phyloP scores from a whole-genome alignment of 2,329 filamentous ascomycete genomes.

The Alternaria dauci region DNA sequence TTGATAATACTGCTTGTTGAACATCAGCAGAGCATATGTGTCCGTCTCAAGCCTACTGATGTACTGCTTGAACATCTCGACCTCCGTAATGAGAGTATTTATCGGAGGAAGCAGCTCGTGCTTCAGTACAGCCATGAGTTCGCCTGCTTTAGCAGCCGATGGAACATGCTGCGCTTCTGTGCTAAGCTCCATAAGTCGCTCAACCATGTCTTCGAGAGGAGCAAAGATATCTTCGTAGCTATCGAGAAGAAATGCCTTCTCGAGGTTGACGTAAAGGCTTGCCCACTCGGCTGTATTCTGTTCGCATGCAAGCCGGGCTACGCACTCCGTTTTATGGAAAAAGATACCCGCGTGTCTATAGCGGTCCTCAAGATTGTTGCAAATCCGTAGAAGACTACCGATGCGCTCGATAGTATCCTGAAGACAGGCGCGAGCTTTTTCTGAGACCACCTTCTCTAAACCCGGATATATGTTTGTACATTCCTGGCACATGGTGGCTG shows the following conservation, averaged over 20 bases:
- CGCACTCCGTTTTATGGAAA: slow-evolving; percentile 4
- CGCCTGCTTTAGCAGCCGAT: background rate
- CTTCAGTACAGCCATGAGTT: background rate
- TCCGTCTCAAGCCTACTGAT: background rate
- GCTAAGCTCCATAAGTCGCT: background rate
- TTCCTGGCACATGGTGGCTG: background rate
- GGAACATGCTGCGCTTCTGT: background rate
- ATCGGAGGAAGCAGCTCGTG: background rate
- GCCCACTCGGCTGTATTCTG: background rate
- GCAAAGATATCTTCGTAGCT: slow-evolving; percentile 12
- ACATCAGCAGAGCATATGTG: background rate
- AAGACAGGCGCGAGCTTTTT: background rate
- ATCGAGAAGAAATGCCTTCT: background rate
- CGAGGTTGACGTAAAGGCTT: background rate
- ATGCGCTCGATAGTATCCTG: background rate
- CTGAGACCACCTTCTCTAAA: background rate
- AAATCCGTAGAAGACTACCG: background rate
- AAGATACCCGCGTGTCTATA: background rate
- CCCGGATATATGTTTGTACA: background rate
- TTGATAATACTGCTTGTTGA: background rate
- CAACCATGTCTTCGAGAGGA: background rate
- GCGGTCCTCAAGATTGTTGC: background rate
- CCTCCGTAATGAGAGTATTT: background rate
- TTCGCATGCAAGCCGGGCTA: background rate
- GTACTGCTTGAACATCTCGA: background rate